Evolutionary conservation across 257 asterid genomes (phyloP).

Genomic region (Coffea canephora): DNA sequence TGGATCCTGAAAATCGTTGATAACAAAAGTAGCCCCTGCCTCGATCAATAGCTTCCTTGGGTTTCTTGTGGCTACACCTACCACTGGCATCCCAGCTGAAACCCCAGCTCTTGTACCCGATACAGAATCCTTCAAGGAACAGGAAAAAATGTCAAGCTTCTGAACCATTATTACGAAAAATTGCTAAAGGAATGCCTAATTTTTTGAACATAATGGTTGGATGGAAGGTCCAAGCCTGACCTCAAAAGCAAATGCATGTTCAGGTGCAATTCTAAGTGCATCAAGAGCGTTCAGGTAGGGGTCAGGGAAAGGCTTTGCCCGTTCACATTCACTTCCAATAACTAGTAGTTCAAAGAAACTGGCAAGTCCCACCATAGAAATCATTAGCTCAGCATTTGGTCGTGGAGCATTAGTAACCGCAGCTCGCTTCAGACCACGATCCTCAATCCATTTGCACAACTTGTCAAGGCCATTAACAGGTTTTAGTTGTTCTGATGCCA

Average conservation of each 20-base stretch:
- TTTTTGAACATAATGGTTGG: too few species aligned
- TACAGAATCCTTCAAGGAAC: constrained; percentile 55
- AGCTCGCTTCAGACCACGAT: constrained; percentile 62
- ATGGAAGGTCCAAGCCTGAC: constrained; percentile 26
- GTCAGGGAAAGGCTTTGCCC: constrained; percentile 82
- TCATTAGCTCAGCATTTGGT: constrained; percentile 60
- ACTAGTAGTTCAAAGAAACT: constrained; percentile 56
- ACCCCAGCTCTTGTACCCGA: constrained; percentile 64
- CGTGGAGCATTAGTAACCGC: constrained; percentile 95
- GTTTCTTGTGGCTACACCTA: constrained; percentile 65
- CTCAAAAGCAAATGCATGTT: constrained; percentile 68
- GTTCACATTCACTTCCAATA: constrained; percentile 66
- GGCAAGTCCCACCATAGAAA: constrained; percentile 51
- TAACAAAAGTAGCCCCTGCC: constrained; percentile 19
- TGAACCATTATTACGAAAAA: not conserved
- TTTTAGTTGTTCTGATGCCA: constrained; percentile 52
- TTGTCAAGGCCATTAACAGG: constrained; percentile 60
- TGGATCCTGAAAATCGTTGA: too few species aligned
- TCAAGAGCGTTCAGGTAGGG: constrained; percentile 74
- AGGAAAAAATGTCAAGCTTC: constrained; percentile 3
- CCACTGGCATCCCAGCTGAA: constrained; percentile 66
- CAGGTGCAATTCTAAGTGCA: constrained; percentile 54
- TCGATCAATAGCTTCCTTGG: constrained; percentile 48
- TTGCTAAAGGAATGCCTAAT: not conserved
- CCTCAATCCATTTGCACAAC: constrained; percentile 68